Evolutionary conservation across 2,329 filamentous ascomycete genomes (phyloP).

Genomic region (Hypoxylon sp.): DNA sequence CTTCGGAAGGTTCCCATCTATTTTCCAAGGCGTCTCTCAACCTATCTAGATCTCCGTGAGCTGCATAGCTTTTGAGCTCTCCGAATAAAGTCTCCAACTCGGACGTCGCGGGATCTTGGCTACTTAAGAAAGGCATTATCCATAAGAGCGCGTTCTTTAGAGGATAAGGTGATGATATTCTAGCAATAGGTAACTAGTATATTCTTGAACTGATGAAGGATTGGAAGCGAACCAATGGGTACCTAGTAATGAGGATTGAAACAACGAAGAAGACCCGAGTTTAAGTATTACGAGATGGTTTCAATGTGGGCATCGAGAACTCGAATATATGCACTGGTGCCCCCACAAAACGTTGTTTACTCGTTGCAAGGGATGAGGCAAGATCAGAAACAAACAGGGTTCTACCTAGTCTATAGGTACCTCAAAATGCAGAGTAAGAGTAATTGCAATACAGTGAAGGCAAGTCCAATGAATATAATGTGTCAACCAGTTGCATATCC

Average conservation of each 20-base stretch:
- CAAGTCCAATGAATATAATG: not conserved
- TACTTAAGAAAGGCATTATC: not conserved
- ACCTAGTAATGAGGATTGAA: not conserved
- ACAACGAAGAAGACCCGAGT: not conserved
- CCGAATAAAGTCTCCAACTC: not conserved
- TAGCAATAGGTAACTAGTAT: not conserved
- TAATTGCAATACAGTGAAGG: not conserved
- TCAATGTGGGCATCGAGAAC: not conserved
- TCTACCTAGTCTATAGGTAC: conserved; percentile 1
- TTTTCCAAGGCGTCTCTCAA: not conserved
- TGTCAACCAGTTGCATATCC: not conserved
- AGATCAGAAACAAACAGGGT: not conserved
- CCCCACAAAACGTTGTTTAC: not conserved
- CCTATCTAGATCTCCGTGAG: not conserved
- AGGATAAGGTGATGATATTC: not conserved
- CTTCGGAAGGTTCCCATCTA: conserved; percentile 5
- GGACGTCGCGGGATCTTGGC: not conserved
- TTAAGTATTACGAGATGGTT: not conserved
- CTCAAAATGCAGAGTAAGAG: not conserved
- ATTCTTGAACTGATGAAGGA: not conserved
- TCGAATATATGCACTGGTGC: not conserved
- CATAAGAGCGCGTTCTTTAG: not conserved
- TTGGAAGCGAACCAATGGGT: not conserved
- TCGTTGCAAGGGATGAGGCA: not conserved
- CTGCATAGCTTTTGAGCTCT: not conserved